Evolutionary conservation across 805 yeast species (phyloP), one percentile per base, ranked within the genome.

Genomic region (Lachancea waltii): DNA sequence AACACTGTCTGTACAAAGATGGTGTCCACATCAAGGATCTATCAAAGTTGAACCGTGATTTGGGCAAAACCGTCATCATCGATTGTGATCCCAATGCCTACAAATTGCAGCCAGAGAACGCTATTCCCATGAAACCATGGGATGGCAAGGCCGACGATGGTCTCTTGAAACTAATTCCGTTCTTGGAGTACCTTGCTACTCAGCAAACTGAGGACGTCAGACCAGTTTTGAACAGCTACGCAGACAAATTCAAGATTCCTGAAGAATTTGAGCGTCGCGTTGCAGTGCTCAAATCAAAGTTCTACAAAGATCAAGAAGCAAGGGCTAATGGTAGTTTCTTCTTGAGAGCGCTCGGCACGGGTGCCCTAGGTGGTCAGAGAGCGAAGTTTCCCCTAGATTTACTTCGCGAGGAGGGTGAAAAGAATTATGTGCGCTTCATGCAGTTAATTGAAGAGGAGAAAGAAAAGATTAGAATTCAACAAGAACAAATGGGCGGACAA

Each of bases 141-240:
- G 74, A 72, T 38, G 99, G 99, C 47, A 67, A 67, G 45, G 72
- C 83, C 23, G 95, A 85, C 57, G 96, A 90, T 62, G 70, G 72
- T 41, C 73, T 92, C 54, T 70, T 92, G 49, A 72, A 72, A 52
- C 67, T 89, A 65, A 86, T 92, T 56, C 97, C 97, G 41, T 81
- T 92, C 67, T 75, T 92, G 50, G 99, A 92, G 67, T 92, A 85
- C 67, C 66, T 92, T 44, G 97, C 96, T 11, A 84, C 95, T 11
- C 95, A 86, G 63, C 70, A 67, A 47, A 70, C 84, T 51, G 75
- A 75, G 61, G 98, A 92, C 63, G 92, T 92, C 39, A 84, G 97
- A 66, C 95, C 95, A 22, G 75, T 87, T 24, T 68, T 94, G 50
- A 69, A 72, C 46, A 75, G 95, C 6, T 92, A 79, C 66, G 61